Evolutionary conservation across 2,329 filamentous ascomycete species (phyloP), one percentile per base, ranked within the genome.

Genomic region (Corinectria fuckeliana): DNA sequence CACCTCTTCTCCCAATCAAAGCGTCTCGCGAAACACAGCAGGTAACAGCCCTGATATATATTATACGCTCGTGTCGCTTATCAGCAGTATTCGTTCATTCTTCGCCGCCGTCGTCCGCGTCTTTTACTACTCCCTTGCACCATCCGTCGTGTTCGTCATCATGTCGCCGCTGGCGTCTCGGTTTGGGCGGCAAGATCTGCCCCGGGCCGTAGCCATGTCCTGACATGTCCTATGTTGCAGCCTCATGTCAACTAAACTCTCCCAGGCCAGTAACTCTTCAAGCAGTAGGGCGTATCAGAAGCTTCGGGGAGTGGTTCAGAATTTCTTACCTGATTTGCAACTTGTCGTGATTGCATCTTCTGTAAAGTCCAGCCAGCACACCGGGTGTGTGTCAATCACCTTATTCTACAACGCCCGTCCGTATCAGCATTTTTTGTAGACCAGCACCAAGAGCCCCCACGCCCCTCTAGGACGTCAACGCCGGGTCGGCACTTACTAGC

Each of bases 321-420:
- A 45, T 20, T 45, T 81, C 89, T 76, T 81, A 96, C 94, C 94
- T 78, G 89, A 91, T 73, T 92, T 91, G 78, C 93, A 97, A 66
- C 92, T 92, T 32, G 93, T 97, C 71, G 98, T 88, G 66, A 99
- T 97, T 63, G 90, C 90, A 69, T 96, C 89, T 74, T 97, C 90
- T 54, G 94, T 93, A 70, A 99, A 99, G n/a, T 89, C 91, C 36
- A 99, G 78, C 90, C 93, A 97, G 74, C 88, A 91, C 44, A 96
- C 81, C 52, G 93, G 93, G 76, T 98, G 92, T 61, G 89, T 87
- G 74, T 97, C 93, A 32, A 97, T 87, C 11, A 85, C 81, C 76
- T 97, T 97, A 47, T 90, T 92, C 81, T 93, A 58, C 34, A 38
- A 49, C 34, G 50, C 32, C 58, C 41, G 42, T 59, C 30, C 51